Base-by-base conservation (phyloP, 179 eudicot genomes). In the Nepenthes alata region DNA sequence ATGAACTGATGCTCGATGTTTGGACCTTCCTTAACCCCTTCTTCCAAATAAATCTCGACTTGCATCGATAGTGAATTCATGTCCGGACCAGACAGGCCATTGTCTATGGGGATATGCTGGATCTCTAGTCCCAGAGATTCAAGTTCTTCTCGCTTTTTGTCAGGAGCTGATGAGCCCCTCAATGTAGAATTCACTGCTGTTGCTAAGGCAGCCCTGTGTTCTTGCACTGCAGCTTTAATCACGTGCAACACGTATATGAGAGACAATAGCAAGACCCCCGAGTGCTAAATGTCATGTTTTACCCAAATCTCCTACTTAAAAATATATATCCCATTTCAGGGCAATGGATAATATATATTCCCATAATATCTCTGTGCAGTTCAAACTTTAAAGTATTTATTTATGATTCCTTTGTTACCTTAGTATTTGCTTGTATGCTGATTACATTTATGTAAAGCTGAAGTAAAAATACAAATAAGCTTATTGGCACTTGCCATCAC, bases 1-100 rank as follows among this genome's bases (percentile, higher is more conserved):
- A 91, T 89, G 70, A 91, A 91, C 71, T 84, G 93, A 74, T 91
- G 98, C 71, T 91, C 98, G 6, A 89, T 68, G 59, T 81, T 77
- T 3, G 87, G 85, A 55, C 78, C 81, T 5, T 39, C 54, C 65
- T 77, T 79, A 54, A 51, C 62, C 53, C 71, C 82, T 2, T 79
- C 89, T 62, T 89, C 96, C 53, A 79, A 55, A 69, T 79, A 70
- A 34, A 78, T 74, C 41, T 77, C 80, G 0, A 79, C 78, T 62
- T 91, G 95, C 60, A 73, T 62, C 2, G 90, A 93, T 5, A 88
- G 70, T 13, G 87, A 76, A 70, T 88, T 90, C 65, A 85, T 84
- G 68, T 87, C 95, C 0, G 86, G 88, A 52, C 78, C 83, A 35
- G 74, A 67, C 16, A 70, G 75, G 54, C 83, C 80, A 16, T 82